A percentile compares a stretch with the other conserved stretches of the same genome.
These are phyloP conservation scores for Marsdenia floribunda DNA, from an alignment of 257 asterid genomes.

Conservation along the genomic window DNA sequence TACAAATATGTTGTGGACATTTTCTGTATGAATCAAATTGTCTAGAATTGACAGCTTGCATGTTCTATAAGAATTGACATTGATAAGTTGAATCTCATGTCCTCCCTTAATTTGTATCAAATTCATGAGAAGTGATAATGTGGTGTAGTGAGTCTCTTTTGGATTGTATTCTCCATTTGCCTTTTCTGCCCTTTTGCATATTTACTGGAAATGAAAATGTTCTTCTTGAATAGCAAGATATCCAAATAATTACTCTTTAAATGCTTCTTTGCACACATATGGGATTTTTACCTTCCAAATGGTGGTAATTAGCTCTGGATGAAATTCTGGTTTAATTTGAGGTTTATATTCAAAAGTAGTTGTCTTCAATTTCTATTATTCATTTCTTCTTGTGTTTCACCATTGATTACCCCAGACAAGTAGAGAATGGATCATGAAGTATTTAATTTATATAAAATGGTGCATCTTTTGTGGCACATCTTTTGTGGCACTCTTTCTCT, in stretches of 20 bases:
- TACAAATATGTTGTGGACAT: background rate
- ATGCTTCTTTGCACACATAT: too few species aligned
- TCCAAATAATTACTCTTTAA: background rate
- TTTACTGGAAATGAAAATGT: background rate
- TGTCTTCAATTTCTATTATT: background rate
- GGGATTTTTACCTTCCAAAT: background rate
- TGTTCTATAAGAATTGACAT: background rate
- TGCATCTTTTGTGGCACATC: too few species aligned
- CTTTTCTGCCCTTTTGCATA: background rate
- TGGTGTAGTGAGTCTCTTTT: background rate
- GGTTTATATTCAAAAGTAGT: background rate
- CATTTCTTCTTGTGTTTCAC: background rate
- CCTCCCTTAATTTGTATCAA: background rate
- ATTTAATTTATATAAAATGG: background rate
- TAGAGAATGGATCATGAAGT: background rate
- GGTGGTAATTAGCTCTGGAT: background rate
- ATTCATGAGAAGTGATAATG: background rate
- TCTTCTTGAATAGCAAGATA: background rate
- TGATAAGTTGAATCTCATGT: background rate
- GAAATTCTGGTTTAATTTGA: background rate
- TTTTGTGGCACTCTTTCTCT: background rate
- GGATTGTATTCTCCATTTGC: background rate
- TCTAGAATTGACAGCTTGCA: background rate
- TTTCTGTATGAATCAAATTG: background rate
- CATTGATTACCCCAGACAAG: background rate